phyloP scores from a whole-genome alignment of 176 grass and related monocot species.

The Paspalum notatum region DNA sequence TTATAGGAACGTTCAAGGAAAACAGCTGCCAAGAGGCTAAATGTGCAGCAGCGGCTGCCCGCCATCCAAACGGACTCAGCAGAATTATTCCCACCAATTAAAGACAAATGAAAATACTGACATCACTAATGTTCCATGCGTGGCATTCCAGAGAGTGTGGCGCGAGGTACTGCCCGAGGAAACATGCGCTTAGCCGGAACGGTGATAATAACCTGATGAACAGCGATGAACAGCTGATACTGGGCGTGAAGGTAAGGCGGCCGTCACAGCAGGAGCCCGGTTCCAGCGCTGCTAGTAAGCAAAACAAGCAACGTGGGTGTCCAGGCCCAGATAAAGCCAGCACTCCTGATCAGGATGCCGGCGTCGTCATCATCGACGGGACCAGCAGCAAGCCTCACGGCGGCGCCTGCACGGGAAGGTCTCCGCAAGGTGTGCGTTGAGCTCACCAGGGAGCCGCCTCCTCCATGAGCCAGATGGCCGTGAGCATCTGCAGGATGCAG shows the following conservation, averaged over 20 bases:
- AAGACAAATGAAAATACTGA: too few species aligned
- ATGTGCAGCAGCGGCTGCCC: too few species aligned
- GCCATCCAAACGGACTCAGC: too few species aligned
- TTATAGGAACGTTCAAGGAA: too few species aligned
- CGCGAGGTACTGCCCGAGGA: too few species aligned
- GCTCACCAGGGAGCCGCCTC: conserved; percentile 38
- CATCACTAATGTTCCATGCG: too few species aligned
- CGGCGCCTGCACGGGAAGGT: conserved; percentile 35
- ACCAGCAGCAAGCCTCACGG: conserved; percentile 4
- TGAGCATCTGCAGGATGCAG: conserved; percentile 51
- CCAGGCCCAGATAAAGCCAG: conserved; percentile 21
- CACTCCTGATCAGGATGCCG: not conserved
- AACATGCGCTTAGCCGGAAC: too few species aligned
- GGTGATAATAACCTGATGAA: not conserved
- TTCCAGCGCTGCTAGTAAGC: conserved; percentile 17
- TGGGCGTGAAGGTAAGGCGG: conserved; percentile 75
- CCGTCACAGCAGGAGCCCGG: conserved; percentile 5
- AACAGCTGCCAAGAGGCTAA: too few species aligned
- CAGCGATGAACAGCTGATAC: conserved; percentile 70
- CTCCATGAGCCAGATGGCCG: conserved; percentile 45
- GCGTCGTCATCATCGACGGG: not conserved
- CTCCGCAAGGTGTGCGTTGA: conserved; percentile 8
- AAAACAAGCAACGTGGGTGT: conserved; percentile 34
- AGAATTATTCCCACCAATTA: too few species aligned
- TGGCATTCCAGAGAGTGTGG: too few species aligned